Conservation (phyloP, 2,329 filamentous ascomycete species). For the Setomelanomma holmii region DNA sequence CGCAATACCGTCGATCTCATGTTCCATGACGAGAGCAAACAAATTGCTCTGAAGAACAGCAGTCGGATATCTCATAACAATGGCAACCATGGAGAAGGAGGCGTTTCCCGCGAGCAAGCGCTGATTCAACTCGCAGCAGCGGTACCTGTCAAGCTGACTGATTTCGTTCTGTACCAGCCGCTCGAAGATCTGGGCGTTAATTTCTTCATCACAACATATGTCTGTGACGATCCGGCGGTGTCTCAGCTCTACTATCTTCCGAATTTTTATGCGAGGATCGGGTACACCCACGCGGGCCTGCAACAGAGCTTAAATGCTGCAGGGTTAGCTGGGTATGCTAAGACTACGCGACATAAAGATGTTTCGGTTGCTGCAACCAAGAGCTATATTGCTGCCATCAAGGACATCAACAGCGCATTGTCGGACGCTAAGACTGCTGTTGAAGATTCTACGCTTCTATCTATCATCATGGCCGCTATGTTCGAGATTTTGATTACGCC, state of each 20-base stretch:
- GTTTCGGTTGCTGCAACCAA: slow-evolving; percentile 24
- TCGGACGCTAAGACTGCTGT: slow-evolving; percentile 13
- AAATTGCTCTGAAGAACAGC: slow-evolving; percentile 26
- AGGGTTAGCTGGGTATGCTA: slow-evolving; percentile 34
- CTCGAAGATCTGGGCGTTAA: slow-evolving; percentile 34
- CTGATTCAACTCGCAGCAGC: background rate
- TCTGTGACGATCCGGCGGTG: slow-evolving; percentile 25
- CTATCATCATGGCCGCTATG: slow-evolving; percentile 35
- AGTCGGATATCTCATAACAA: background rate
- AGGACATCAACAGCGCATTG: slow-evolving; percentile 28
- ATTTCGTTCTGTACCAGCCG: slow-evolving; percentile 31
- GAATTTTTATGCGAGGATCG: slow-evolving; percentile 21
- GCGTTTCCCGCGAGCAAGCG: background rate
- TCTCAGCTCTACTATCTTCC: slow-evolving; percentile 37
- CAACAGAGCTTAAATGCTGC: slow-evolving; percentile 30
- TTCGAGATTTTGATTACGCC: slow-evolving; percentile 36
- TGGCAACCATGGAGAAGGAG: background rate
- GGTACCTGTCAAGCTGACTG: slow-evolving; percentile 17
- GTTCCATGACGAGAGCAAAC: slow-evolving; percentile 36
- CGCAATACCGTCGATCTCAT: slow-evolving; percentile 35
- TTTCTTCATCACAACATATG: slow-evolving; percentile 39
- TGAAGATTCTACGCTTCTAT: slow-evolving; percentile 30
- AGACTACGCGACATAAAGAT: slow-evolving; percentile 17
- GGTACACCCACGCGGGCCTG: slow-evolving; percentile 20
- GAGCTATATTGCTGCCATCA: slow-evolving; percentile 31